phyloP scores from a whole-genome alignment of 176 grass and related monocot species.

The Zizania latifolia region DNA sequence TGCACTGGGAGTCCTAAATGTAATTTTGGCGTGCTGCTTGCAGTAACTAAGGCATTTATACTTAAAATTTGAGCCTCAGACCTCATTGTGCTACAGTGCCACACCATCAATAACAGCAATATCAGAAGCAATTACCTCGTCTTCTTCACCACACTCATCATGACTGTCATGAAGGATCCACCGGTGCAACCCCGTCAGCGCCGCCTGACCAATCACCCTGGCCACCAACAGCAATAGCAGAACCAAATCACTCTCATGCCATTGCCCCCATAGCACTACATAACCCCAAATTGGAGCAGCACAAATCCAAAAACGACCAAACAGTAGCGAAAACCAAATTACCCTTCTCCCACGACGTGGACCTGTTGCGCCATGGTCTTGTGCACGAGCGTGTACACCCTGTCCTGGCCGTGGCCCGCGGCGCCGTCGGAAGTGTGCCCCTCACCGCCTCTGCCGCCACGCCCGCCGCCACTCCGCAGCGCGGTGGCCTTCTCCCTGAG shows the following conservation, averaged over 20 bases:
- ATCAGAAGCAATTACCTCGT: slow-evolving; percentile 14
- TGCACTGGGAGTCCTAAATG: background rate
- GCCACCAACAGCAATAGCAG: background rate
- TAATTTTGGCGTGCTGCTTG: background rate
- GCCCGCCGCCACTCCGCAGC: background rate
- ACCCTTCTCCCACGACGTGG: slow-evolving; percentile 36
- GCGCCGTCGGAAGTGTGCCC: slow-evolving; percentile 14
- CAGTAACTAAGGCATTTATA: background rate
- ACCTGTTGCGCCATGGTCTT: slow-evolving; percentile 38
- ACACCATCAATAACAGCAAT: background rate
- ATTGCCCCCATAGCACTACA: background rate
- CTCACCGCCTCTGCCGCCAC: background rate
- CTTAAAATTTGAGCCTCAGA: background rate
- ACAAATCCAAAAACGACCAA: background rate
- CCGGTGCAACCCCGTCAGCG: slow-evolving; percentile 24
- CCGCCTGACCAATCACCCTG: slow-evolving; percentile 43
- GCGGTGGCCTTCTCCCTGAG: slow-evolving; percentile 38
- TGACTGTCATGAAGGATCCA: slow-evolving; percentile 42
- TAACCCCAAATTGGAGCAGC: background rate
- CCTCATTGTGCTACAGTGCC: background rate
- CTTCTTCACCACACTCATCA: slow-evolving; percentile 25
- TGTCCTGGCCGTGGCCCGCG: slow-evolving; percentile 11
- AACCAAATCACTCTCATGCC: slow-evolving; percentile 15
- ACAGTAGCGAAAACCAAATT: background rate
- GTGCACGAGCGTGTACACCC: slow-evolving; percentile 31